Evolutionary conservation across 192 early-diverging fungal genomes (phyloP).

Genomic region (Coemansia sp.): DNA sequence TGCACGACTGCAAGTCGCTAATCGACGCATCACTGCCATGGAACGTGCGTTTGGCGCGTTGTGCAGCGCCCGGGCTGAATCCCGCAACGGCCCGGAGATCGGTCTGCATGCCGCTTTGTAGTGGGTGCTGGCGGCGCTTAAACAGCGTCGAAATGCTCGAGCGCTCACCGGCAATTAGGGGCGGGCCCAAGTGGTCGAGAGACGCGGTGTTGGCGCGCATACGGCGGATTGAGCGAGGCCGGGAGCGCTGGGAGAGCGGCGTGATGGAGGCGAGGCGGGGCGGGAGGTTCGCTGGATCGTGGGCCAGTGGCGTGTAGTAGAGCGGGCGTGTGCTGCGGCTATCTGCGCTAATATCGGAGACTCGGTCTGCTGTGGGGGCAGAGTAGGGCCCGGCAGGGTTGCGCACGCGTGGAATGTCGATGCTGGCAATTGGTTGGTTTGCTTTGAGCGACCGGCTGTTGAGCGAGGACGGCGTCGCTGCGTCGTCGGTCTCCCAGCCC

Average conservation of each 20-base stretch:
- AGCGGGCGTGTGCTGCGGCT: slow-evolving; percentile 13
- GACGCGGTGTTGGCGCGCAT: slow-evolving; percentile 51
- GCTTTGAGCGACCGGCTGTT: background rate
- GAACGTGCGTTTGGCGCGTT: slow-evolving; percentile 35
- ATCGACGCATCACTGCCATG: slow-evolving; percentile 43
- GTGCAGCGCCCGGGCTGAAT: slow-evolving; percentile 50
- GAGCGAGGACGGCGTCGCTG: background rate
- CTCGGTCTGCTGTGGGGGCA: slow-evolving; percentile 21
- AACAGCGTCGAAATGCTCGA: slow-evolving; percentile 37
- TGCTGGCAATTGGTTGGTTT: slow-evolving; percentile 9
- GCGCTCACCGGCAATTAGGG: background rate
- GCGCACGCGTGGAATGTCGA: slow-evolving; percentile 28
- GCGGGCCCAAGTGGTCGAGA: slow-evolving; percentile 33
- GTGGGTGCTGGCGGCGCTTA: slow-evolving; percentile 40
- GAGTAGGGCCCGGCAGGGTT: slow-evolving; percentile 27
- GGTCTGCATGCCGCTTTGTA: slow-evolving; percentile 42
- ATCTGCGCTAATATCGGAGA: background rate
- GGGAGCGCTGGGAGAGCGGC: slow-evolving; percentile 14
- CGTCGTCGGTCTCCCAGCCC: slow-evolving; percentile 54
- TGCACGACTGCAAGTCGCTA: slow-evolving; percentile 42
- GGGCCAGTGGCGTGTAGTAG: slow-evolving; percentile 35
- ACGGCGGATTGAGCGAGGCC: slow-evolving; percentile 34
- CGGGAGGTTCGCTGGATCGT: slow-evolving; percentile 1
- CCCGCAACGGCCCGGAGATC: slow-evolving; percentile 48
- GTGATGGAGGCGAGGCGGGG: slow-evolving; percentile 9